phyloP scores from a whole-genome alignment of 2,329 filamentous ascomycete species.

The Trichophyton verrucosum region DNA sequence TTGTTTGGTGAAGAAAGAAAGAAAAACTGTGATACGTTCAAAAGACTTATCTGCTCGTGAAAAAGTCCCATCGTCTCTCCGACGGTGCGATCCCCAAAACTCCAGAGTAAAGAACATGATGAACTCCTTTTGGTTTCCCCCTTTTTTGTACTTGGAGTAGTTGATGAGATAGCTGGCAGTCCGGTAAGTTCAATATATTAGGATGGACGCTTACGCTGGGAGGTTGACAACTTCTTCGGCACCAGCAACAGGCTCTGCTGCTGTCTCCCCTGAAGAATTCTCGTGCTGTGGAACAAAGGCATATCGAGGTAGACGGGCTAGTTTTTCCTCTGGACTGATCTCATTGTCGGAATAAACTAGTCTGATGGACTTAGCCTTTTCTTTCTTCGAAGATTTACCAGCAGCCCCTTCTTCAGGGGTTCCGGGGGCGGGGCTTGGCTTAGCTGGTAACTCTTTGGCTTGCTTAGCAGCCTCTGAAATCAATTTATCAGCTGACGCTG shows the following conservation, averaged over 20 bases:
- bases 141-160: slow-evolving; percentile 6
- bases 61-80: background rate
- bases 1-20: background rate
- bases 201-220: background rate
- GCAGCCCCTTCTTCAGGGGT: slow-evolving; percentile 21
- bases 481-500: slow-evolving; percentile 40
- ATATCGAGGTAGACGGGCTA: slow-evolving; percentile 68
- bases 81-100: background rate
- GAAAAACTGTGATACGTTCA: slow-evolving; percentile 1
- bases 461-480: slow-evolving; percentile 38
- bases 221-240: slow-evolving; percentile 25
- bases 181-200: slow-evolving; percentile 4
- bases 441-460: slow-evolving; percentile 29
- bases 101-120: slow-evolving; percentile 3
- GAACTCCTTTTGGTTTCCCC: background rate
- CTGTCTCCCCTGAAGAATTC: slow-evolving; percentile 25
- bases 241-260: slow-evolving; percentile 24
- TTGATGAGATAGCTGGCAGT: slow-evolving; percentile 14
- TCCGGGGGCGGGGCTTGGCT: slow-evolving; percentile 20
- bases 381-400: slow-evolving; percentile 54
- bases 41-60: slow-evolving; percentile 5
- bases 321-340: slow-evolving; percentile 76
- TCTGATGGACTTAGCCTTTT: slow-evolving; percentile 49
- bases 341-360: slow-evolving; percentile 75
- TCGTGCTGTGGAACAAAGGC: slow-evolving; percentile 45